Conservation (phyloP, 371 early-diverging fungal species). For the Mucor lusitanicus region DNA sequence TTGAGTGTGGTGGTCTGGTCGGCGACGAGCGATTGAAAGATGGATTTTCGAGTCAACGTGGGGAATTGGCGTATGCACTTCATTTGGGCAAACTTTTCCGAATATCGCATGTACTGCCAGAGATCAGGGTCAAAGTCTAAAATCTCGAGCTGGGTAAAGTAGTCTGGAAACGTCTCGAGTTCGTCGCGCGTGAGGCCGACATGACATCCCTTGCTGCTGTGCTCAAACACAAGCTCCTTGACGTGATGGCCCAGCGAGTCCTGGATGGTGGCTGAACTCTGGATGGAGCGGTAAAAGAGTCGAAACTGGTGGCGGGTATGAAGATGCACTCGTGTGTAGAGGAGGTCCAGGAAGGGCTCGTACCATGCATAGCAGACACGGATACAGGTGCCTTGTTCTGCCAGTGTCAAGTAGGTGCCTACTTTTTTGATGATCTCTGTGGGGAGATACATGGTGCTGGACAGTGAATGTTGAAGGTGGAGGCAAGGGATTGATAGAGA, state of each 20-base stretch:
- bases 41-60: not conserved
- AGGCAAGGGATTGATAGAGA: not conserved
- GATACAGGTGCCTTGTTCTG: conserved; percentile 26
- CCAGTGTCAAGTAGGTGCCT: conserved; percentile 18
- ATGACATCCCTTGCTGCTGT: not conserved
- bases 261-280: conserved; percentile 9
- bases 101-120: conserved; percentile 27
- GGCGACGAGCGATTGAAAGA: conserved; percentile 2
- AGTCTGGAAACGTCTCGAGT: conserved; percentile 21
- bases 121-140: conserved; percentile 27
- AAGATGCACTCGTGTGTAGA: conserved; percentile 21
- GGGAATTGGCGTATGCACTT: conserved; percentile 15
- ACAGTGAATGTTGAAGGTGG: not conserved
- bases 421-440: conserved; percentile 27
- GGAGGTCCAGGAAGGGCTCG: conserved; percentile 16
- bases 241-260: conserved; percentile 22
- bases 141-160: conserved; percentile 9
- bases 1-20: not conserved
- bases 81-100: not conserved
- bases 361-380: conserved; percentile 32
- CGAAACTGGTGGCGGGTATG: conserved; percentile 24
- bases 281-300: conserved; percentile 18
- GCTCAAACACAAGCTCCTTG: conserved; percentile 5
- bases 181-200: conserved; percentile 27
- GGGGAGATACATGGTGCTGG: conserved; percentile 21